Evolutionary conservation across 2,329 filamentous ascomycete genomes (phyloP), one percentile per base, ranked within the genome.

Genomic region (Fusarium pseudoanthophilum): DNA sequence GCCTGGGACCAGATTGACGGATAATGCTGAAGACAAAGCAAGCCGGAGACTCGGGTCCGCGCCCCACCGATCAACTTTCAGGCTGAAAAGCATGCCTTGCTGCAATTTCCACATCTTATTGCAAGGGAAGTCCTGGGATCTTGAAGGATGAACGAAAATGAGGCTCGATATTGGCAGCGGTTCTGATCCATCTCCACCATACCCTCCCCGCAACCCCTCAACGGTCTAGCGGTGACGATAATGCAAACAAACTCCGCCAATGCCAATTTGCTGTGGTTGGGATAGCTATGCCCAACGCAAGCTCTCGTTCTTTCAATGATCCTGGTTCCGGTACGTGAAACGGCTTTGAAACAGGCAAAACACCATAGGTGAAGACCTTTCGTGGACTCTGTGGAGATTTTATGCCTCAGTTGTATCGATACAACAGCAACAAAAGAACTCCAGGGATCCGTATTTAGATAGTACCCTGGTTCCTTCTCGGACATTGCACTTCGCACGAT

Each of bases 81-180:
- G 63, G 67, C 59, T 73, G 67, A 72, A 72, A 69, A 45, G 57
- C 53, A 55, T 70, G 45, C 56, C 40, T 66, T 56, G 46, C 36
- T 34, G 53, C 51, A 52, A 58, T 69, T 65, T 59, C 60, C 71
- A 65, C 68, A 48, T 56, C 59, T 48, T 67, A 40, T 57, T 73
- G 63, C 73, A 73, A 72, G 73, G 75, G 58, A 66, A 60, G 72
- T 67, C 75, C 72, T 63, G 56, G 67, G 58, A 64, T 59, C 63
- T 71, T 65, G 60, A 56, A 24, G 65, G 63, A 69, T 64, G 60
- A 53, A 66, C 46, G 28, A 69, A 51, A 71, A 52, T 69, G 67
- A 75, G 64, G 69, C 72, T 70, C 66, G 53, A 64, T 64, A 60
- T 52, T 60, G 43, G 36, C 37, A 40, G 46, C 49, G 43, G 55